Evolutionary conservation across 1,284 basidiomycete genomes (phyloP), one percentile per base, ranked within the genome.

Genomic region (Gomphus bonarii): DNA sequence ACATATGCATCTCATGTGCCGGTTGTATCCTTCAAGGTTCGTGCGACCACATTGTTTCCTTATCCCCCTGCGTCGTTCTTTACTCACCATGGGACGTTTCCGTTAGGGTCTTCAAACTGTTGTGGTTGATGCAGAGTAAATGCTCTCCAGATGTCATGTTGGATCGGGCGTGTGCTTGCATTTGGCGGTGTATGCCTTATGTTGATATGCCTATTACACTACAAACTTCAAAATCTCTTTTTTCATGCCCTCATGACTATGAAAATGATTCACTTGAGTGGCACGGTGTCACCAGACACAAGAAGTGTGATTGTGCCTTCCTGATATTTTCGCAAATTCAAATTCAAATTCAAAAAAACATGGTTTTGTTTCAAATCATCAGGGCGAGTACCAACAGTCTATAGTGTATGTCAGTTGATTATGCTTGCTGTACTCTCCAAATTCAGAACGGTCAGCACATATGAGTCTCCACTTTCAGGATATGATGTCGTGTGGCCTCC

Each of bases 1-100:
- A 95, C 92, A 54, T 90, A 93, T 70, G 94, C 89, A 62, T 82
- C 82, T 61, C 81, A 88, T 68, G 85, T 97, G 62, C 77, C 81
- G 52, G 88, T 91, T 55, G 72, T 78, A 49, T 79, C 87, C 55
- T 94, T 93, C 86, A 94, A 95, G 86, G 91, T 84, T 59, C 59
- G 81, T 68, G 31, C 31, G 10, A 33, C 31, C 31, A 33, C 31
- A 16, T 35, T 47, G n/a, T 43, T 16, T 20, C 16, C 22, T 1
- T 52, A 30, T 18, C 16, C 43, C 33, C 48, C 22, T 20, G 53
- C 30, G 22, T n/a, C 25, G 56, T 55, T 25, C 43, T 55, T 40
- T 28, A 58, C 47, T 28, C 30, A 40, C 31, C 53, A 48, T 35
- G 16, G 42, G n/a, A 33, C 54, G 58, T 25, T 44, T 53, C 22